Base-by-base conservation (phyloP, 108 stramenopile species). In the Pseudonitzschia multiseries region DNA sequence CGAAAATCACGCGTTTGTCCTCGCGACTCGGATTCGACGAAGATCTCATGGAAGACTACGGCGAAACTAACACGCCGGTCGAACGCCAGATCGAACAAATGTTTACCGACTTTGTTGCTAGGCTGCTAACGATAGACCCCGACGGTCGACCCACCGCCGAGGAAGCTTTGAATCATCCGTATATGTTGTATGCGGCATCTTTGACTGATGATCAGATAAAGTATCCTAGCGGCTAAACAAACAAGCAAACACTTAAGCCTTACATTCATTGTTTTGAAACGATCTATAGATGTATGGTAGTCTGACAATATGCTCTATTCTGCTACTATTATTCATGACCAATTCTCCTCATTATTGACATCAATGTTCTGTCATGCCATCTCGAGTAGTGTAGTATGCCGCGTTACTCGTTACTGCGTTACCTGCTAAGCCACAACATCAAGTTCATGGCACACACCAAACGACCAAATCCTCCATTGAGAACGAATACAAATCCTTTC, bases 141-240 rank as follows among this genome's bases (percentile, higher is more conserved):
- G 84, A 85, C 62, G 60, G 61, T 40, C 78, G 96, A 68, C 89
- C 86, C 26, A 84, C 87, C 8, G 94, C 96, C 20, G 80, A 69
- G 32, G 87, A 97, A 65, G 94, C 94, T 5, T 70, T 97, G 32
- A 60, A 79, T 48, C 94, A 95, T 75, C 94, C 94, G 18, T 97
- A 93, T 90, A 92, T 97, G 73, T 28, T 78, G 50, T 91, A 89
- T 54, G 87, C 89, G 20, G 79, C 85, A 28, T 79, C 84, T 32
- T 72, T 91, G 66, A 90, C 85, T 18, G 93, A 89, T 68, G 89
- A 91, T 41, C 80, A 91, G 36, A 85, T 93, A 17, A 81, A 86
- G 43, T 93, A 93, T 77, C 91, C 91, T 54, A 80, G 81, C 21
- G 57, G 56, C 41, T 40, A 62, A 62, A 40, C 15, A 62, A 4